phyloP scores from a whole-genome alignment of 2,329 filamentous ascomycete genomes.

The Dendryphion nanum region DNA sequence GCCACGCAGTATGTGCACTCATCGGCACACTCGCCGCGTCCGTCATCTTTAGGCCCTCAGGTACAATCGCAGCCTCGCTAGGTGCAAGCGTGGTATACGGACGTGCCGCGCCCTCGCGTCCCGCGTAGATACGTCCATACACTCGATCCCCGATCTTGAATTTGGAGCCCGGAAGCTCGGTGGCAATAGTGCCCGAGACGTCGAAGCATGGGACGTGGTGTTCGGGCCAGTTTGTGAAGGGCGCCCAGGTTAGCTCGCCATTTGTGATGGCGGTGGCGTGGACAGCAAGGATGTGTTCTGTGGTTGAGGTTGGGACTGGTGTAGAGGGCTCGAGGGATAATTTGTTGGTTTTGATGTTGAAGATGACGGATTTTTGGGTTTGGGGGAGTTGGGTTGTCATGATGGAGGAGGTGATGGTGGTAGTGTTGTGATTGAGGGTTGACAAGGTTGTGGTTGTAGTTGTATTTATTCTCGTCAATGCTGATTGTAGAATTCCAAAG shows the following conservation, averaged over 20 bases:
- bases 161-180: conserved; percentile 32
- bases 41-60: conserved; percentile 31
- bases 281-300: conserved; percentile 43
- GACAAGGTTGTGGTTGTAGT: no score
- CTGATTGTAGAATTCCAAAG: background rate
- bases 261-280: conserved; percentile 42
- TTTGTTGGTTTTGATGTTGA: conserved; percentile 13
- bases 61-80: conserved; percentile 38
- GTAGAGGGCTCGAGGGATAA: conserved; percentile 11
- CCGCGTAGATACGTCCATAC: conserved; percentile 23
- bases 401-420: background rate
- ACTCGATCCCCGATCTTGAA: conserved; percentile 37
- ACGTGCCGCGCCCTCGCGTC: conserved; percentile 36
- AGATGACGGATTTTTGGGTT: conserved; percentile 15
- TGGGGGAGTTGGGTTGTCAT: conserved; percentile 6
- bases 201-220: conserved; percentile 44
- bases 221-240: conserved; percentile 19
- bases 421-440: no score
- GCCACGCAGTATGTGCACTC: conserved; percentile 45
- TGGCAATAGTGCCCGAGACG: conserved; percentile 44
- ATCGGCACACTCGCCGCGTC: conserved; percentile 42
- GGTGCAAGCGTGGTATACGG: conserved; percentile 39
- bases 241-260: conserved; percentile 45
- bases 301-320: conserved; percentile 7
- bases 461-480: no score